A percentile compares a stretch with the other conserved stretches of the same genome.
phyloP scores from a whole-genome alignment of 78 protist genomes.

The Dictyostelium firmibasis region DNA sequence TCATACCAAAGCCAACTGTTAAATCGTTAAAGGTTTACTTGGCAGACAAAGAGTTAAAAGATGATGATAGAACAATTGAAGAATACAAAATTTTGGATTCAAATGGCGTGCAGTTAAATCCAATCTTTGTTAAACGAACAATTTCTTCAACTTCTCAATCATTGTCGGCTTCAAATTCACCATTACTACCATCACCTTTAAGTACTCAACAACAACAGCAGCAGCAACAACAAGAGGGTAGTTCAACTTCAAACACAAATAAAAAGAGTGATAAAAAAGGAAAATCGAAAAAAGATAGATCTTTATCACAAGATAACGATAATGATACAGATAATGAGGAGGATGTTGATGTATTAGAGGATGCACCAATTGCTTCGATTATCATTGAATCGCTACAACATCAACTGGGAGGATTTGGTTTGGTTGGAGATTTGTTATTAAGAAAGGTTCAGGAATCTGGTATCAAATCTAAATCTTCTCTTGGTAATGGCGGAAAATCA shows the following conservation, averaged over 20 bases:
- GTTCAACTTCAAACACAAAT: background rate
- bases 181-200: too few species aligned
- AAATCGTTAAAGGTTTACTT: conserved; percentile 31
- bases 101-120: conserved; percentile 40
- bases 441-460: conserved; percentile 51
- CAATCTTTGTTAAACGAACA: conserved; percentile 32
- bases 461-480: background rate
- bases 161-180: background rate
- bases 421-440: conserved; percentile 43
- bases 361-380: conserved; percentile 59
- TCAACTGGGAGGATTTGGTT: conserved; percentile 65
- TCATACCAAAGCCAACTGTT: conserved; percentile 37
- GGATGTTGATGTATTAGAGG: conserved; percentile 46
- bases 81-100: conserved; percentile 68
- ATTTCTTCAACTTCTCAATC: background rate
- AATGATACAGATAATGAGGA: conserved; percentile 19
- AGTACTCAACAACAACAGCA: background rate
- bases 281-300: conserved; percentile 6
- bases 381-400: conserved; percentile 57
- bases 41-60: conserved; percentile 54
- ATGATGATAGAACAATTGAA: conserved; percentile 60
- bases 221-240: background rate
- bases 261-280: background rate
- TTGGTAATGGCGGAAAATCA: background rate
- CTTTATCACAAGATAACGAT: background rate